phyloP scores from a whole-genome alignment of 2,329 filamentous ascomycete species.

The Phyllosticta citribraziliensis region DNA sequence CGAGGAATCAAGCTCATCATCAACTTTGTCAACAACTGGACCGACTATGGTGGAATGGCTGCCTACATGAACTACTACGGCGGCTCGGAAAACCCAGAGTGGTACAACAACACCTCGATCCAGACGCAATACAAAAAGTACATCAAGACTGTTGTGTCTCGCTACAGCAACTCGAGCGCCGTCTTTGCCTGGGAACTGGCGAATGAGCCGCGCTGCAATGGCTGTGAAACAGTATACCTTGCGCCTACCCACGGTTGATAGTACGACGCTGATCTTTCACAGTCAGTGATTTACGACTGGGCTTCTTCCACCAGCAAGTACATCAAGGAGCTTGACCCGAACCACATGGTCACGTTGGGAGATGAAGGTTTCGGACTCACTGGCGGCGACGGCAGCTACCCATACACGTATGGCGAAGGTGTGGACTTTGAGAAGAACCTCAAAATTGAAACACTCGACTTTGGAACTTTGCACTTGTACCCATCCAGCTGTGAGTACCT shows the following conservation, averaged over 20 bases:
- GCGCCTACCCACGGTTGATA: neutral
- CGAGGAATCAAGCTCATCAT: slow-evolving; percentile 54
- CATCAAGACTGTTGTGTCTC: slow-evolving; percentile 47
- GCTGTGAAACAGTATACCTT: slow-evolving; percentile 38
- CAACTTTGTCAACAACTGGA: slow-evolving; percentile 58
- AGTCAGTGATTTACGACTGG: slow-evolving; percentile 50
- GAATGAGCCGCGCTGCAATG: slow-evolving; percentile 56
- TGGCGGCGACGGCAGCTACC: slow-evolving; percentile 39
- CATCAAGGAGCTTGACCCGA: slow-evolving; percentile 52
- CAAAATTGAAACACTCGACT: slow-evolving; percentile 45
- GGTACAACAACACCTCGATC: slow-evolving; percentile 44
- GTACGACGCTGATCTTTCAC: neutral
- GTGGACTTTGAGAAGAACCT: slow-evolving; percentile 44
- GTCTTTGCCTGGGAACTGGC: slow-evolving; percentile 60
- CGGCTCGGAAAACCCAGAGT: slow-evolving; percentile 39
- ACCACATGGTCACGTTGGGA: slow-evolving; percentile 54
- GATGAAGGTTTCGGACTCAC: slow-evolving; percentile 49
- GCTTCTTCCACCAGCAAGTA: slow-evolving; percentile 47
- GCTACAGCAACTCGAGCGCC: slow-evolving; percentile 49
- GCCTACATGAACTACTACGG: slow-evolving; percentile 49
- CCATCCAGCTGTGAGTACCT: slow-evolving; percentile 33
- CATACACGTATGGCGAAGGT: slow-evolving; percentile 43
- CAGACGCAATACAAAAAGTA: slow-evolving; percentile 52
- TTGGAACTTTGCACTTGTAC: slow-evolving; percentile 46
- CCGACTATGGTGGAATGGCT: slow-evolving; percentile 55